Base-by-base conservation (phyloP, 169 alveolate species). In the Cystoisospora suis region DNA sequence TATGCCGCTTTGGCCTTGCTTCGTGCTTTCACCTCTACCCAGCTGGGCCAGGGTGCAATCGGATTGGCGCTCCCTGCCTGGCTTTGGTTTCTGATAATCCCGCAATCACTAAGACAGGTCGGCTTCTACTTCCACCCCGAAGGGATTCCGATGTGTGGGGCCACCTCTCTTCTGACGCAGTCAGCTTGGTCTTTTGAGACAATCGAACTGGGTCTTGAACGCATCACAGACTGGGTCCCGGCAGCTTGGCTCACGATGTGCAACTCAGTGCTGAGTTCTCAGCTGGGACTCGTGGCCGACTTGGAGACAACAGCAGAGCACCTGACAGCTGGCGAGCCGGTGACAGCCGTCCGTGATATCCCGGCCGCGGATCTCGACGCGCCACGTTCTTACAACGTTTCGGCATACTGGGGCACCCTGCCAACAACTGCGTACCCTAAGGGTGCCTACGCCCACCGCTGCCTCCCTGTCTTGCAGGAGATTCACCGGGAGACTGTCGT, bases 401-500 rank as follows among this genome's bases (percentile, higher is more conserved):
- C 83, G 1, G 83, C 58, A 29, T 72, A 38, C 3, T 72, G 83
- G 83, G 83, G 83, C 56, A 6, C 83, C 12, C 3, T 9, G 34
- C 58, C 47, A 2, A 56, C 32, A 17, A 5, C 56, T 38, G 36
- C 38, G 38, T 1, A 46, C 38, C 17, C 56, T 34, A 72, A 72
- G 32, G 83, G 83, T 29, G 83, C 56, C 58, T 72, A 27, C 56
- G 83, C 56, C 1, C 83, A 72, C 83, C 53, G 83, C 29, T 29
- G 36, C 17, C 45, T 38, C 40, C 83, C 83, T 2, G 58, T 27
- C 15, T 6, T 72, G 47, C 83, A 72, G 83, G 56, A 12, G 32
- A 32, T 72, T 4, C 83, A 72, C 36, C 83, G 83, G 42, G 83
- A 72, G 42, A 6, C 27, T 9, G 58, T 72, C 15, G 47, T 72